phyloP scores from a whole-genome alignment of 176 grass and related monocot genomes.

The Zoysia japonica region DNA sequence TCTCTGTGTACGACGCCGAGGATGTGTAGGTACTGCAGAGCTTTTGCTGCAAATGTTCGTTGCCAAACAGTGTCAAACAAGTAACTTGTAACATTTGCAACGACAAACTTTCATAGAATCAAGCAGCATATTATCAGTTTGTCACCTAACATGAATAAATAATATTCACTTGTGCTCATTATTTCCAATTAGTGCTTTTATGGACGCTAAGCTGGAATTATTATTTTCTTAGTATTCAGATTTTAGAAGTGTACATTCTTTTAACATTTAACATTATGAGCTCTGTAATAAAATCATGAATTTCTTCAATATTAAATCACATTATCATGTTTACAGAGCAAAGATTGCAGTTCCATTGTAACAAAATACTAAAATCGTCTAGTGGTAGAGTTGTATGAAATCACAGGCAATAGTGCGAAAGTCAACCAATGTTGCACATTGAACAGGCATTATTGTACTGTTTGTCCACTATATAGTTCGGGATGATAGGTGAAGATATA shows the following conservation, averaged over 20 bases:
- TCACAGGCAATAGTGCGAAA: background rate
- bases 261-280: background rate
- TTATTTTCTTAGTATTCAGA: constrained; percentile 7
- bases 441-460: background rate
- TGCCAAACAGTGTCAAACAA: constrained; percentile 18
- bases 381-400: constrained; percentile 6
- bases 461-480: background rate
- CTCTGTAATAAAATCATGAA: background rate
- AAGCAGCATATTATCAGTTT: background rate
- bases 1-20: constrained; percentile 88
- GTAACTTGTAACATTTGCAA: background rate
- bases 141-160: background rate
- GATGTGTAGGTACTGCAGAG: constrained; percentile 71
- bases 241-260: constrained; percentile 8
- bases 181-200: constrained; percentile 2
- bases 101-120: constrained; percentile 17
- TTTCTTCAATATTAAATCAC: background rate
- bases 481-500: constrained; percentile 25
- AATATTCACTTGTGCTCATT: background rate
- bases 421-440: background rate
- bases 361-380: background rate
- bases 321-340: background rate
- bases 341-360: background rate
- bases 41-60: constrained; percentile 54
- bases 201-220: constrained; percentile 3